Conservation (phyloP, 139 green algal genomes). For the Picochlorum sp. region DNA sequence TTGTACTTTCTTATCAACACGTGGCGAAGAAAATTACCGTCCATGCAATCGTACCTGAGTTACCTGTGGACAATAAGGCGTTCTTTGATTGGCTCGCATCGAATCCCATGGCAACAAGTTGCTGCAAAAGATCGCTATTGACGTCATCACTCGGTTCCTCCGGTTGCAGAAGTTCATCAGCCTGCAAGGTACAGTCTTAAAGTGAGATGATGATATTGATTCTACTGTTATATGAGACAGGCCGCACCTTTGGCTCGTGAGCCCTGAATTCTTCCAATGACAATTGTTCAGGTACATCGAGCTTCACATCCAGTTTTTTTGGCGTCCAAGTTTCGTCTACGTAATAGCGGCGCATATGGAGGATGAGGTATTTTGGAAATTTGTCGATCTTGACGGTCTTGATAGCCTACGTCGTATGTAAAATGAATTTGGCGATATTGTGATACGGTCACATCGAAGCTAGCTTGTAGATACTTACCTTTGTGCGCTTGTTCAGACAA, state of each 20-base stretch:
- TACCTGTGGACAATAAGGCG: constrained; percentile 51
- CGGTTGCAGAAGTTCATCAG: constrained; percentile 71
- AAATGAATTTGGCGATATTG: background rate
- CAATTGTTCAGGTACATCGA: constrained; percentile 75
- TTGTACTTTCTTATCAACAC: background rate
- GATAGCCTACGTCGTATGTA: constrained; percentile 11
- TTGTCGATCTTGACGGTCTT: constrained; percentile 60
- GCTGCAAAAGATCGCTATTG: constrained; percentile 35
- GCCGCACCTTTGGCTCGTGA: constrained; percentile 18
- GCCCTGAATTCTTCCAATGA: constrained; percentile 68
- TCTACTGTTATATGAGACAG: background rate
- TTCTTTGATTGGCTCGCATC: constrained; percentile 62
- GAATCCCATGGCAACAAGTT: constrained; percentile 86
- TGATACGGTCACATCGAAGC: too few species aligned
- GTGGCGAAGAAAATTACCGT: background rate
- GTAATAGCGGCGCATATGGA: constrained; percentile 77
- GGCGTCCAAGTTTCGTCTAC: constrained; percentile 71
- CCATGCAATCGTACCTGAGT: constrained; percentile 8
- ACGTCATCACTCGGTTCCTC: constrained; percentile 29
- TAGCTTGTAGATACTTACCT: background rate
- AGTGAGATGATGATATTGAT: background rate
- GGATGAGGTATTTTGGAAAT: constrained; percentile 83
- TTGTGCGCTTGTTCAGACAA: constrained; percentile 40
- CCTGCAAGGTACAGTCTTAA: constrained; percentile 16
- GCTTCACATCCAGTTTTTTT: constrained; percentile 79